Evolutionary conservation across 2,329 filamentous ascomycete genomes (phyloP), one percentile per base, ranked within the genome.

Genomic region (Penicillium oxalicum): DNA sequence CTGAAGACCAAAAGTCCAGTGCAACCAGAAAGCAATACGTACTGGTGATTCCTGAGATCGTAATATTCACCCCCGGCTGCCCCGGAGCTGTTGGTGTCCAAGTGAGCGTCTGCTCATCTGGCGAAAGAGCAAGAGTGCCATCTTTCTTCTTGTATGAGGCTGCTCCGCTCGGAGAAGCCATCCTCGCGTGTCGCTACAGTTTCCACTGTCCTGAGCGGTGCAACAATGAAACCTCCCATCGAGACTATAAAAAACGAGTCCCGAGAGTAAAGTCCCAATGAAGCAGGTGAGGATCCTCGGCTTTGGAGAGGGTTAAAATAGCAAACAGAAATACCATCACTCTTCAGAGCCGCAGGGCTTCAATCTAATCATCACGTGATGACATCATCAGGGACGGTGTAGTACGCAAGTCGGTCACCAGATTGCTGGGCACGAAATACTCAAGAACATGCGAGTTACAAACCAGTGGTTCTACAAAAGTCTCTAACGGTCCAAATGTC

Each of bases 111-210:
- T 80, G 81, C 61, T 82, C 78, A 68, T 95, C 88, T 48, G 79
- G 74, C 12, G 87, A 83, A 59, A 97, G 77, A 26, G 82, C 81
- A 62, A 98, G 74, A 52, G 81, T 81, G 66, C 93, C 93, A 75
- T 97, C 88, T 71, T 95, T 93, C 77, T 97, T 98, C 74, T 96
- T 97, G 78, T 93, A 97, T 50, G 84, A 77, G 45, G 86, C 84
- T 54, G 79, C 81, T 51, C 84, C 88, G 59, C 76, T 79, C 45
- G 81, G 82, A 53, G 77, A 60, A 56, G 67, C 63, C 67, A 69
- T 69, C 57, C 58, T 67, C 60, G 52, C 60, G 59, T 56, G 56
- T 61, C 57, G 62, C 54, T 59, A 63, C 64, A 66, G 63, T 61
- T 61, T 65, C 61, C 67, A 68, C 66, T 67, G 61, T 68, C 60